These are phyloP conservation scores for Fistulinella cinereoalba DNA, from an alignment of 1,284 basidiomycete species.

Conservation along the genomic window DNA sequence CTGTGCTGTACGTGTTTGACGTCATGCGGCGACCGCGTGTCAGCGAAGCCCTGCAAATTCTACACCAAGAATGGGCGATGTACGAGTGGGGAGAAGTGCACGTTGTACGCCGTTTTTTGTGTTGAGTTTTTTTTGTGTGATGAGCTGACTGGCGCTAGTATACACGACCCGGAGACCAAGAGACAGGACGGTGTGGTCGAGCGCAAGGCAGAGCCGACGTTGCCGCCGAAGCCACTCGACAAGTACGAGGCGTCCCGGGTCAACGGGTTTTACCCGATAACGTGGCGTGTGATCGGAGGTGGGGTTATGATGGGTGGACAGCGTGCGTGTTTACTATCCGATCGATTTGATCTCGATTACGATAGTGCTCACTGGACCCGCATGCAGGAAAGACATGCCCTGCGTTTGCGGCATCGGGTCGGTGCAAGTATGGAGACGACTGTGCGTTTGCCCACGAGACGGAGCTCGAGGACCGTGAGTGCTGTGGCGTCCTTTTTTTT, in stretches of 20 bases:
- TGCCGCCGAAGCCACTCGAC: slow-evolving; percentile 26
- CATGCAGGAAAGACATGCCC: slow-evolving; percentile 38
- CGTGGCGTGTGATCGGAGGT: slow-evolving; percentile 49
- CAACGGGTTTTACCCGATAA: slow-evolving; percentile 37
- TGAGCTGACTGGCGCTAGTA: too few relatives aligned
- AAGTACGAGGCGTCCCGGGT: slow-evolving; percentile 23
- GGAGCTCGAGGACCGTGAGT: slow-evolving; percentile 26
- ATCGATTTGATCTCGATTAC: not conserved
- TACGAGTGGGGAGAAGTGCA: slow-evolving; percentile 60
- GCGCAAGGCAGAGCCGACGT: slow-evolving; percentile 3
- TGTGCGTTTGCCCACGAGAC: slow-evolving; percentile 41
- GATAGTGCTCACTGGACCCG: not conserved
- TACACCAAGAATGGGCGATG: slow-evolving; percentile 48
- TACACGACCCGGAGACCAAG: slow-evolving; percentile 32
- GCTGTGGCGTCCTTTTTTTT: not conserved
- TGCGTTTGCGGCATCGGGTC: slow-evolving; percentile 35
- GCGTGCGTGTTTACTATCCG: slow-evolving; percentile 27
- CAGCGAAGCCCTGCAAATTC: slow-evolving; percentile 70
- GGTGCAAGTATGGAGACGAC: slow-evolving; percentile 38
- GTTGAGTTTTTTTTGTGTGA: too few relatives aligned
- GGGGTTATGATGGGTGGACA: slow-evolving; percentile 49
- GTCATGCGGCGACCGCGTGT: not conserved
- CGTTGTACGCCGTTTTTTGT: slow-evolving; percentile 50
- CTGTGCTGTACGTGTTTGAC: slow-evolving; percentile 34
- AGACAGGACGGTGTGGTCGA: not conserved